These are phyloP conservation scores for Austroboletus rostrupii DNA, from an alignment of 1,284 basidiomycete genomes.

Conservation along the genomic window DNA sequence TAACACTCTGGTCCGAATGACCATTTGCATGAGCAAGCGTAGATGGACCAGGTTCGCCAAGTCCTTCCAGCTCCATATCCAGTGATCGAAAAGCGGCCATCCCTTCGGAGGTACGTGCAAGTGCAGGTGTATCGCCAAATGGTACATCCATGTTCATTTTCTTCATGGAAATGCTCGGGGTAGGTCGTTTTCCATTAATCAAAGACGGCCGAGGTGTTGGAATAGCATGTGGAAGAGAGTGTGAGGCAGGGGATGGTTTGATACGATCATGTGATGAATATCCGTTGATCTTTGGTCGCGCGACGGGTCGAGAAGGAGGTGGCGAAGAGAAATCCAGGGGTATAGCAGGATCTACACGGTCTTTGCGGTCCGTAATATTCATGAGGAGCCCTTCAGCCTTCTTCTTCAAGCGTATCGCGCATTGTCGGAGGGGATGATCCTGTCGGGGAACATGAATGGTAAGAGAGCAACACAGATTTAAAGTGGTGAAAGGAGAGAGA, in stretches of 20 bases:
- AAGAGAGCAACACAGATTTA: background rate
- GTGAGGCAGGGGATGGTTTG: slow-evolving; percentile 11
- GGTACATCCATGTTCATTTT: slow-evolving; percentile 35
- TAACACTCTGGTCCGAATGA: slow-evolving; percentile 17
- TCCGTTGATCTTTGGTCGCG: slow-evolving; percentile 31
- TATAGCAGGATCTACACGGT: slow-evolving; percentile 62
- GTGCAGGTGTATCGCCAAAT: slow-evolving; percentile 66
- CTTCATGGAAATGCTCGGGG: slow-evolving; percentile 7
- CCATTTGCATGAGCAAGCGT: slow-evolving; percentile 30
- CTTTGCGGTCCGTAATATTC: slow-evolving; percentile 86
- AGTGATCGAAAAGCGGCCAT: slow-evolving; percentile 66
- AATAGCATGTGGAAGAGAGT: slow-evolving; percentile 5
- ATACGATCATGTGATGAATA: slow-evolving; percentile 20
- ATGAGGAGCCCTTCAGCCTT: slow-evolving; percentile 83
- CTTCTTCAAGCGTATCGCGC: slow-evolving; percentile 69
- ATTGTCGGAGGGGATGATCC: slow-evolving; percentile 77
- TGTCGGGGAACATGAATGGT: slow-evolving; percentile 5
- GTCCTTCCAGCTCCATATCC: slow-evolving; percentile 42
- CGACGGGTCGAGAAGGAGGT: slow-evolving; percentile 19
- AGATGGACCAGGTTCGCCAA: slow-evolving; percentile 31
- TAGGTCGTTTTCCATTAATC: slow-evolving; percentile 18
- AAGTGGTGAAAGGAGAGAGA: background rate
- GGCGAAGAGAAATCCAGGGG: slow-evolving; percentile 23
- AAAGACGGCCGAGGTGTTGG: slow-evolving; percentile 11
- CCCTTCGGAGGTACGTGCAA: slow-evolving; percentile 71